Percentiles rank a stretch among this genome's conserved stretches.
Evolutionary conservation across 129 eudicot species (phyloP).

Genomic region (Arctium minus): DNA sequence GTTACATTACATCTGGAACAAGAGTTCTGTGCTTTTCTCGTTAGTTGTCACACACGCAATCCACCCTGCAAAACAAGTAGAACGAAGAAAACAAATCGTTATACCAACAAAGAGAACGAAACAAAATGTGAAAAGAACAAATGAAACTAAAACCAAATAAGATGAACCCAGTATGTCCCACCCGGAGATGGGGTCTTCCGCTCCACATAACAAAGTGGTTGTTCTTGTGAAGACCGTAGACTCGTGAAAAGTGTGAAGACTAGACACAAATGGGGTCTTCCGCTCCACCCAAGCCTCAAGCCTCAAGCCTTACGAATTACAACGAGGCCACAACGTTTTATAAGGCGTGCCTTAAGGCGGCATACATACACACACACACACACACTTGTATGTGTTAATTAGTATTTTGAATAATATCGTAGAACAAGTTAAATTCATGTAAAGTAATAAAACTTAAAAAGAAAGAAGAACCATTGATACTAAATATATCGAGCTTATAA

Average conservation of each 20-base stretch:
- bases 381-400: too few relatives aligned
- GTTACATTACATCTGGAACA: neutral
- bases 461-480: too few relatives aligned
- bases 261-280: too few relatives aligned
- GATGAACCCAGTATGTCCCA: neutral
- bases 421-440: too few relatives aligned
- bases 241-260: neutral
- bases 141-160: neutral
- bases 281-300: too few relatives aligned
- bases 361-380: too few relatives aligned
- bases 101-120: neutral
- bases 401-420: too few relatives aligned
- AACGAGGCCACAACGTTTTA: too few relatives aligned
- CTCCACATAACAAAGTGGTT: neutral
- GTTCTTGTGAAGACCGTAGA: neutral
- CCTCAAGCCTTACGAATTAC: too few relatives aligned
- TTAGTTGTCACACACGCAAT: neutral
- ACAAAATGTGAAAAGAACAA: neutral
- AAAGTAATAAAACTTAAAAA: too few relatives aligned
- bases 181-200: neutral
- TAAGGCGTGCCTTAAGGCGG: too few relatives aligned
- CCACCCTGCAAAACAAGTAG: slow-evolving; percentile 6
- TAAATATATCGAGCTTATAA: too few relatives aligned
- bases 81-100: neutral
- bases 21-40: neutral